Base-by-base conservation (phyloP, 768 basidiomycete species). In the Naematelia aurantialba region DNA sequence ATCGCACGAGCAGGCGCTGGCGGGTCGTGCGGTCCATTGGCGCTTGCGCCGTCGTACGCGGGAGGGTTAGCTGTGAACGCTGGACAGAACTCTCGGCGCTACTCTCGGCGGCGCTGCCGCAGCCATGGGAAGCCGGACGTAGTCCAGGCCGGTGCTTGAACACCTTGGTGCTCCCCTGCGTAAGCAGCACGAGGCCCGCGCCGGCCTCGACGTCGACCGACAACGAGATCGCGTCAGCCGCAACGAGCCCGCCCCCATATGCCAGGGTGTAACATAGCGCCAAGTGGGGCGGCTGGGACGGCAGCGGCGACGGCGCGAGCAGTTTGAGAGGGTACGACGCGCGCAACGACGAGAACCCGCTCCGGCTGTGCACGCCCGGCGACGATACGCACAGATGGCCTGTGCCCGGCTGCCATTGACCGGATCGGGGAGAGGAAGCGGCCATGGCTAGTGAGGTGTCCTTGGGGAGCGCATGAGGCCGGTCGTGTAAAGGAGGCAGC, bases 111-210 rank as follows among this genome's bases (percentile, higher is more conserved):
- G n/a, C n/a, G n/a, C n/a, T n/a, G n/a, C n/a, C n/a, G n/a, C n/a
- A n/a, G n/a, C 10, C 19, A 11, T 85, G 81, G 59, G 81, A 80
- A n/a, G 55, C 24, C 8, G 75, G 73, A 47, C 72, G 55, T 5
- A 70, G 55, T 4, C 84, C 85, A 5, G 81, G 76, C 22, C 91
- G 84, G 19, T 81, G 79, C 77, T 91, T 93, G 81, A 94, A 98
- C 19, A 98, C 88, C 75, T 98, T 98, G 10, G 93, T 98, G 74
- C 81, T 73, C 58, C 88, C 93, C 82, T 97, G 93, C 10, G 93
- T 90, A 29, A 96, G 80, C 49, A 97, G 72, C 4, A 92, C 79
- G 1, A 97, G 82, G 11, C 76, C 81, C 26, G 84, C 82, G 14
- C 79, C 81, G 27, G 78, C 72, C 44, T 82, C 82, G 12, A 92